A percentile compares a stretch with the other conserved stretches of the same genome.
Evolutionary conservation across 345 rosid species (phyloP).

Genomic region (Cardamine resedifolia): DNA sequence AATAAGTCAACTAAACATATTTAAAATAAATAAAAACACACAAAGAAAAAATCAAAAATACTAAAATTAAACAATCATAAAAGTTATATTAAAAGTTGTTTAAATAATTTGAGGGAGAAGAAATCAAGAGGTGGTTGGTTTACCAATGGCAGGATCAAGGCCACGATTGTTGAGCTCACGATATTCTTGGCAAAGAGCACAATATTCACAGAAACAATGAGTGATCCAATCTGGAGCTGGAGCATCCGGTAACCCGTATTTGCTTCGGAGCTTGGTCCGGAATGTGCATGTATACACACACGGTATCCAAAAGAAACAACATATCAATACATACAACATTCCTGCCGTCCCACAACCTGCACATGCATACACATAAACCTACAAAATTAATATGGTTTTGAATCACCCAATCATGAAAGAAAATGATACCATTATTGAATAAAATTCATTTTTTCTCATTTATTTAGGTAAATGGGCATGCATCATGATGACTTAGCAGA

Average conservation of each 20-base stretch:
- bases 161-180: constrained; percentile 57
- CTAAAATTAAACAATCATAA: not conserved
- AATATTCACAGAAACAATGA: constrained; percentile 49
- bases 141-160: constrained; percentile 52
- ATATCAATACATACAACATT: constrained; percentile 33
- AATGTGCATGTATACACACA: constrained; percentile 36
- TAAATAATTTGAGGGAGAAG: not conserved
- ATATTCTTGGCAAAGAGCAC: constrained; percentile 58
- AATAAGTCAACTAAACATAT: not conserved
- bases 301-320: constrained; percentile 13
- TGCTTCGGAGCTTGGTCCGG: constrained; percentile 45
- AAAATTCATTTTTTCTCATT: not conserved
- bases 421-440: no score
- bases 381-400: not conserved
- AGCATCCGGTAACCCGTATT: constrained; percentile 48
- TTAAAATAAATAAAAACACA: not conserved
- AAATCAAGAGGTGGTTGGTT: not conserved
- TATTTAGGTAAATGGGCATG: no score
- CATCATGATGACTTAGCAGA: not conserved
- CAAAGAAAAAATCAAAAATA: not conserved
- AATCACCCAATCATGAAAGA: not conserved
- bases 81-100: no score
- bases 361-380: not conserved
- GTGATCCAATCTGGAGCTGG: constrained; percentile 50
- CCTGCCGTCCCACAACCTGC: constrained; percentile 34